Conservation (phyloP, 305 asterid species). For the Solanum hybrid region DNA sequence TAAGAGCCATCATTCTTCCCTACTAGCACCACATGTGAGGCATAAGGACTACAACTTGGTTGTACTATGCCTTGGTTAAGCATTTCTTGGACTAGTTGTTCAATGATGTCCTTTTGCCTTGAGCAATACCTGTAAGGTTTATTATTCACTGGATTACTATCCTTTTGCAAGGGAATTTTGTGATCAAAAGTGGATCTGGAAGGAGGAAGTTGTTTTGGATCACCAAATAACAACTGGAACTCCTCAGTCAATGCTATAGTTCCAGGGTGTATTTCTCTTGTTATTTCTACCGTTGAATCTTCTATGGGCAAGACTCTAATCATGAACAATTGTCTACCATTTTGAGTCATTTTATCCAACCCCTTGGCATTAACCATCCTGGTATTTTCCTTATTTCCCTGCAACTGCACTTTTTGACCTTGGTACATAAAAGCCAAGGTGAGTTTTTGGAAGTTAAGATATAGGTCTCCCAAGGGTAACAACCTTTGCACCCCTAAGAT, state of each 20-base stretch:
- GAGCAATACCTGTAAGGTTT: neutral
- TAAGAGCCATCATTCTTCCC: no score
- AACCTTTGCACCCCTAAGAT: neutral
- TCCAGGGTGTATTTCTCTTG: neutral
- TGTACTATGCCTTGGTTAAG: neutral
- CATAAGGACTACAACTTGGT: neutral
- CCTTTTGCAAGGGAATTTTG: neutral
- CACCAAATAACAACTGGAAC: neutral
- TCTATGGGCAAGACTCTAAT: neutral
- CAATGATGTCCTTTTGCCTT: neutral
- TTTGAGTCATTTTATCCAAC: neutral
- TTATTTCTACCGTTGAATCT: no score
- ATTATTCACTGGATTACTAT: neutral
- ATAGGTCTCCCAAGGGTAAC: no score
- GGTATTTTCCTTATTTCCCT: neutral
- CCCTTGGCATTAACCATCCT: neutral
- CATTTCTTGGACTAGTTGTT: neutral
- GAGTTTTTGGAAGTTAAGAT: neutral
- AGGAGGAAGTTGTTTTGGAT: no score
- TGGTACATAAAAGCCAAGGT: neutral
- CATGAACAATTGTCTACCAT: neutral
- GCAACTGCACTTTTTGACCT: no score
- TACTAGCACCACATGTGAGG: no score
- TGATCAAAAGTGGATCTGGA: neutral
- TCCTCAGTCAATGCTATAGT: neutral